Base-by-base conservation (phyloP, 441 rosid genomes). In the Populus hybrid region DNA sequence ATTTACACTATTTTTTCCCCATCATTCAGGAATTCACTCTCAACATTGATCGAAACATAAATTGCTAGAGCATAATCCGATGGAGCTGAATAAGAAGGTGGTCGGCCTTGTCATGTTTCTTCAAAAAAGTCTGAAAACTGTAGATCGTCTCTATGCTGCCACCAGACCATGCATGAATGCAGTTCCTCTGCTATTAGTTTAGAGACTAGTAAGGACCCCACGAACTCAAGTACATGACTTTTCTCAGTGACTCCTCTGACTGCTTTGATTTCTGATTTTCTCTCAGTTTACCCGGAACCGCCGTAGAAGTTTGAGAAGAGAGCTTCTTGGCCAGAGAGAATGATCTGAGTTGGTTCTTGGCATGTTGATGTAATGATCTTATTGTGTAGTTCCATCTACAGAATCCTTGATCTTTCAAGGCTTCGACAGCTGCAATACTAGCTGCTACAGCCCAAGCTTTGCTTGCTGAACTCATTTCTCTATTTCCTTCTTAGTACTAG, bases 301-400 rank as follows among this genome's bases (percentile, higher is more conserved):
- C n/a, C 1, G 72, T 19, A 30, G 74, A 76, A 3, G 72, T 9
- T 12, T 71, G 38, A 10, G 80, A 53, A 46, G 83, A 79, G n/a
- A 86, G 34, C 72, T 34, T 84, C 63, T 70, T 86, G 12, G 84
- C 69, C 19, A 82, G 87, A 76, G 85, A 75, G 72, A 68, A 19
- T 23, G 87, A 68, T 38, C 87, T 79, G 36, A 84, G 7, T 5
- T 83, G 64, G 72, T 78, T 86, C 64, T 80, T 79, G 69, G 79
- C 69, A 70, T 82, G 89, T 26, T 86, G 88, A 53, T 85, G 90
- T 2, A 88, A 1, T 0, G 86, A 86, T 38, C 87, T 80, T 5
- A 83, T 23, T 23, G 79, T 24, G 83, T 82, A 80, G 67, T 83
- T 90, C 94, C 92, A 86, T 4, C 91, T 80, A 24, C 89, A 88